Base-by-base conservation (phyloP, 2,329 filamentous ascomycete species). In the Sporothrix curviconia region DNA sequence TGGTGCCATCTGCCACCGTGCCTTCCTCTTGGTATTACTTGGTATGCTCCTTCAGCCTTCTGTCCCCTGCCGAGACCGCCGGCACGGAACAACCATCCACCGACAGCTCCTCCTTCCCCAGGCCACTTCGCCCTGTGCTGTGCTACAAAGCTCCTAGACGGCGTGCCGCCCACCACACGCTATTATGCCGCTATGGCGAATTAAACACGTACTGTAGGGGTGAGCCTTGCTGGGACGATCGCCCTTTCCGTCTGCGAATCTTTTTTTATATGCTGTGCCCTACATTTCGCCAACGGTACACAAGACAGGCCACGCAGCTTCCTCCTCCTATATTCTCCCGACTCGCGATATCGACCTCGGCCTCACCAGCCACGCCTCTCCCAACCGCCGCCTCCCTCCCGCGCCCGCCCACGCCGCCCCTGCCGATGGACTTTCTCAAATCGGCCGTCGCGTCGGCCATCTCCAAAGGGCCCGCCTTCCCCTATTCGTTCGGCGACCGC, bases 391-490 rank as follows among this genome's bases (percentile, higher is more conserved):
- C 24, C 14, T 14, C 51, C 24, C 22, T 32, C 49, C 43, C 30
- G n/a, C 17, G 24, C 47, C 15, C 37, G 2, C 52, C 22, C 39
- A 22, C 28, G 36, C n/a, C 34, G n/a, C 32, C n/a, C 17, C 49
- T 19, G 19, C 52, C 64, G 64, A 99, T 99, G 94, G 92, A 99
- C 72, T 97, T 97, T 69, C 82, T 99, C 69, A 97, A 97, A 75
- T 97, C 92, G 61, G 94, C 94, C 54, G 91, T 97, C 69, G 92
- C 92, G 46, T 97, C 94, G 61, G 92, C 92, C 65, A 97, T 99
- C 67, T 90, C 94, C 46, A 94, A 96, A 71, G 92, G 92, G 2
- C 91, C 92, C 55, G 86, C 92, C 6, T 95, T 96, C 69, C 91
- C 91, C 4, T 97, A 96, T 70, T 86, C 82, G 49, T 94, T 97